Conservation (phyloP, 1,139 yeast genomes). For the Pichia sp. region DNA sequence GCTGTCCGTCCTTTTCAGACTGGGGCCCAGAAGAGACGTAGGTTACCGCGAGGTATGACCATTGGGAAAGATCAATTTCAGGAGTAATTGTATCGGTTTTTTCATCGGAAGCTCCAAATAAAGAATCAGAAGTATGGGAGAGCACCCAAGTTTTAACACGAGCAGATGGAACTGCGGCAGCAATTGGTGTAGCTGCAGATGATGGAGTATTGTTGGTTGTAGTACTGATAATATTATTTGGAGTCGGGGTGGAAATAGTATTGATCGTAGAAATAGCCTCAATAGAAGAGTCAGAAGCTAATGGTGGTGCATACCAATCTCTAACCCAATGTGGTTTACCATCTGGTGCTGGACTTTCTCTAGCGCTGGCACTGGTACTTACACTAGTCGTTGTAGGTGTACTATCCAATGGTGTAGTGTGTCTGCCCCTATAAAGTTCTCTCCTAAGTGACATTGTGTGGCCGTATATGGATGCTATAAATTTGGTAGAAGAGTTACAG, state of each 20-base stretch:
- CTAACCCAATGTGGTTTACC: constrained; percentile 31
- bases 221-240: no score
- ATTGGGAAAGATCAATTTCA: background rate
- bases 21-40: no score
- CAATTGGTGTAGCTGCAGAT: background rate
- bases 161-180: no score
- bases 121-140: no score
- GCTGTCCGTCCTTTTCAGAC: background rate
- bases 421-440: constrained; percentile 20
- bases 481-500: no score
- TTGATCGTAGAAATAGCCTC: constrained; percentile 1
- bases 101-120: no score
- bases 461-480: no score
- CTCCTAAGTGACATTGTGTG: constrained; percentile 31
- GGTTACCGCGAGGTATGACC: background rate
- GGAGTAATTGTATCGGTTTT: background rate
- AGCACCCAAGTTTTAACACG: background rate
- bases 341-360: constrained; percentile 13
- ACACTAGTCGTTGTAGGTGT: constrained; percentile 21
- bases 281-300: background rate
- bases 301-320: constrained; percentile 33
- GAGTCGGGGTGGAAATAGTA: background rate
- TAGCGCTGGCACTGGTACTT: background rate
- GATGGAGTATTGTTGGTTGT: background rate
- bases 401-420: constrained; percentile 19